A percentile compares a stretch with the other conserved stretches of the same genome.
These are phyloP conservation scores for Beverwykella pulmonaria DNA, from an alignment of 495 filamentous ascomycete species.

Conservation along the genomic window DNA sequence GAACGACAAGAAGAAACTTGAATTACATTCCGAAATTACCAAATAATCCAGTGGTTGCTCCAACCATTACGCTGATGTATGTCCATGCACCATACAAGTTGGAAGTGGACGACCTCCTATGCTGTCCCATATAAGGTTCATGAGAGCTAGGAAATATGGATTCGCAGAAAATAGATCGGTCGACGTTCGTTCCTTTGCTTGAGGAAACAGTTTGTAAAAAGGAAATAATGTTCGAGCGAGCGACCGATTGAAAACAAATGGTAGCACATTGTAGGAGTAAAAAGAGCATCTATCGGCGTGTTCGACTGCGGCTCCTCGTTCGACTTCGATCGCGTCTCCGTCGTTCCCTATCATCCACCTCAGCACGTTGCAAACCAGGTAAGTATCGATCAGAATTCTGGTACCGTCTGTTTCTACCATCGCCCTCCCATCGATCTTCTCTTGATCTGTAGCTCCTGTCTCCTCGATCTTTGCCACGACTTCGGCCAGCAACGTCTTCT, in stretches of 20 bases:
- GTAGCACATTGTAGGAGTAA: neutral
- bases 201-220: too few relatives aligned
- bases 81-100: too few relatives aligned
- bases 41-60: too few relatives aligned
- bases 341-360: constrained; percentile 8
- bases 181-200: too few relatives aligned
- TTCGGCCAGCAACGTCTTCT: constrained; percentile 19
- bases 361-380: constrained; percentile 4
- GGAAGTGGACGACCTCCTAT: too few relatives aligned
- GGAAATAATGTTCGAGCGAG: neutral
- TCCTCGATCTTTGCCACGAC: constrained; percentile 26
- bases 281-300: neutral
- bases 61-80: too few relatives aligned
- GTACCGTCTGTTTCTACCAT: neutral
- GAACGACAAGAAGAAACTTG: too few relatives aligned
- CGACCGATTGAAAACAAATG: neutral
- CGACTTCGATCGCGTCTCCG: constrained; percentile 14
- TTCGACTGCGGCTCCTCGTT: constrained; percentile 17
- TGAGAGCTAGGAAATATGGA: too few relatives aligned
- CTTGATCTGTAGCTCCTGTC: constrained; percentile 12
- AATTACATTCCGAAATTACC: too few relatives aligned
- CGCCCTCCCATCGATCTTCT: neutral
- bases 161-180: too few relatives aligned
- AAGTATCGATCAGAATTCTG: constrained; percentile 17
- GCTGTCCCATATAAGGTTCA: too few relatives aligned